A percentile compares a stretch with the other conserved stretches of the same genome.
Conservation (phyloP, 768 basidiomycete species). For the Pulveroboletus sp. region DNA sequence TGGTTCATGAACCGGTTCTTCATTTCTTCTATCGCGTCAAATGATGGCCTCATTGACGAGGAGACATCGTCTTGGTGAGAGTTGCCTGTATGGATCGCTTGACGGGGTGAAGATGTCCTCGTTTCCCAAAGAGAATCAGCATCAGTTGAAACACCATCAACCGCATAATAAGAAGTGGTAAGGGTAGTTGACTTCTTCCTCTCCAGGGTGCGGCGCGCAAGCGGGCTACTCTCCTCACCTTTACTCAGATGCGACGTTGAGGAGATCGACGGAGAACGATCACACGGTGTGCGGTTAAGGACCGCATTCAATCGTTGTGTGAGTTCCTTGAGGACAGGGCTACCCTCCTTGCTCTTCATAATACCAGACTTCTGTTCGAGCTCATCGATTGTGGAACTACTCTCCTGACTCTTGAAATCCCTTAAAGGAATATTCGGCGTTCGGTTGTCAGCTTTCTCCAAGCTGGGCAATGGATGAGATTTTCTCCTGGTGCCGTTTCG, state of each 20-base stretch:
- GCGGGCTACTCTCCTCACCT: conserved; percentile 27
- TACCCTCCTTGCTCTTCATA: conserved; percentile 47
- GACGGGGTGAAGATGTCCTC: conserved; percentile 8
- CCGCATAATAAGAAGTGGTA: conserved; percentile 3
- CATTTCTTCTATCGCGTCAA: conserved; percentile 59
- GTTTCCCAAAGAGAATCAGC: conserved; percentile 10
- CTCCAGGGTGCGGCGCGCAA: conserved; percentile 21
- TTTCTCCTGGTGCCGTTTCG: conserved; percentile 39
- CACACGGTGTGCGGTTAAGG: conserved; percentile 33
- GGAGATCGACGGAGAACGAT: conserved; percentile 26
- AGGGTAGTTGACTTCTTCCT: conserved; percentile 16
- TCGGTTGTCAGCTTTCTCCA: conserved; percentile 27
- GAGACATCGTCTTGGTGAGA: conserved; percentile 10
- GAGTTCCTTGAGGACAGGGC: conserved; percentile 50
- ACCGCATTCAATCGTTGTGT: conserved; percentile 40
- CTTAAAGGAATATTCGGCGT: conserved; percentile 45
- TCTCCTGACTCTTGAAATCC: conserved; percentile 43
- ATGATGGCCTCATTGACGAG: conserved; percentile 29
- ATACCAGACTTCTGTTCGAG: conserved; percentile 59
- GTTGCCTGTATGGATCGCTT: conserved; percentile 6
- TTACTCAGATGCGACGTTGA: conserved; percentile 15
- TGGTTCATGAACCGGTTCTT: conserved; percentile 50
- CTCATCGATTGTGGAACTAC: conserved; percentile 60
- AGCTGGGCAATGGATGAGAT: conserved; percentile 35
- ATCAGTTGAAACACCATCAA: conserved; percentile 2